Evolutionary conservation across 768 basidiomycete species (phyloP).

Genomic region (Serendipita indica): DNA sequence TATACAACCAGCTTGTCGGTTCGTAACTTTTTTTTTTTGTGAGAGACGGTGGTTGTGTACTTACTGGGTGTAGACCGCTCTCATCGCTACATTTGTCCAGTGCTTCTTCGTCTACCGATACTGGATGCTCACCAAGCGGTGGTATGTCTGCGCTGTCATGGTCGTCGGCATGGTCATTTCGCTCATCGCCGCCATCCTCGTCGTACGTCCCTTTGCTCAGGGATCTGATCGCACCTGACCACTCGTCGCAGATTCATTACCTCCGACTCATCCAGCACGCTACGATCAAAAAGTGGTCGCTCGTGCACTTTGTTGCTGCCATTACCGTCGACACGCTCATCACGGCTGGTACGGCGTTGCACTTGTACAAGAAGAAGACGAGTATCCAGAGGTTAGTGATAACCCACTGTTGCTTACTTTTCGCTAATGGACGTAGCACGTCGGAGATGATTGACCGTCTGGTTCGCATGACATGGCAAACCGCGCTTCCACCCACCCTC

Average conservation of each 20-base stretch:
- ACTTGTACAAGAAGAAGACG: background rate
- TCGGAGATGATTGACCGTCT: background rate
- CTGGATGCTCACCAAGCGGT: constrained; percentile 8
- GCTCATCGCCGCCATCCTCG: background rate
- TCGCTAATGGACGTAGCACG: background rate
- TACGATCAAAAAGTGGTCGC: background rate
- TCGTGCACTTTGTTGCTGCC: constrained; percentile 5
- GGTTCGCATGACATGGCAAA: background rate
- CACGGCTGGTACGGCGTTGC: background rate
- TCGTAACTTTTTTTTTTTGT: background rate
- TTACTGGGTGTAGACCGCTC: background rate
- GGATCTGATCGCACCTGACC: background rate
- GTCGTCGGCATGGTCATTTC: background rate
- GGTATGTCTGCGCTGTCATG: constrained; percentile 3
- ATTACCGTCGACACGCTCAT: background rate
- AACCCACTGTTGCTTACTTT: background rate
- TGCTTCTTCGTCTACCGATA: constrained; percentile 2
- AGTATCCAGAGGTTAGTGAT: background rate
- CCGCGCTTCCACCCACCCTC: background rate
- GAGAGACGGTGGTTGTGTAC: background rate
- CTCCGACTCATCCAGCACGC: background rate
- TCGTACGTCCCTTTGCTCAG: background rate
- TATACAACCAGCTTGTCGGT: constrained; percentile 4
- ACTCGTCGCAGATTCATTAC: background rate
- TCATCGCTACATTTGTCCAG: constrained; percentile 5